Evolutionary conservation across 2,329 filamentous ascomycete genomes (phyloP).

Genomic region (Cercospora citrullina): DNA sequence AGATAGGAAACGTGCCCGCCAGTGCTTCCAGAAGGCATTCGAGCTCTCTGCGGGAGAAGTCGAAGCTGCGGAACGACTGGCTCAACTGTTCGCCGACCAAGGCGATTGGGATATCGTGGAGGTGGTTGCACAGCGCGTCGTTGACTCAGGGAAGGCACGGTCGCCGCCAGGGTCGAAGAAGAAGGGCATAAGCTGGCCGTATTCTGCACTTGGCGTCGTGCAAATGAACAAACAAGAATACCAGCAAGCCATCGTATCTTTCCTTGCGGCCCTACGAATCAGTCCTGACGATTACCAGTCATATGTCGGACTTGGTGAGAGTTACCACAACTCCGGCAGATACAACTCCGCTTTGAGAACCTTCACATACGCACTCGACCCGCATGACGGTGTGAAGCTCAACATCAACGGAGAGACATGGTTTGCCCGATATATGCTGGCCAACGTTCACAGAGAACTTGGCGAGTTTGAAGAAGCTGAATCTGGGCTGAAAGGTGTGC

Average conservation of each 20-base stretch:
- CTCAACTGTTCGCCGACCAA: slow-evolving; percentile 80
- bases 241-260: slow-evolving; percentile 82
- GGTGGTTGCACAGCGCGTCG: slow-evolving; percentile 82
- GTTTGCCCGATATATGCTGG: slow-evolving; percentile 97
- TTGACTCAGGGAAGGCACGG: slow-evolving; percentile 91
- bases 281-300: slow-evolving; percentile 87
- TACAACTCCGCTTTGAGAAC: slow-evolving; percentile 94
- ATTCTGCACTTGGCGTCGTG: slow-evolving; percentile 87
- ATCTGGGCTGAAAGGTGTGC: slow-evolving; percentile 70
- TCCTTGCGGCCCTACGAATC: slow-evolving; percentile 83
- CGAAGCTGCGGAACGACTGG: slow-evolving; percentile 81
- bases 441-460: slow-evolving; percentile 88
- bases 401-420: slow-evolving; percentile 69
- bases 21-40: slow-evolving; percentile 94
- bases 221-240: slow-evolving; percentile 95
- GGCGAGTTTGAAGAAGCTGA: slow-evolving; percentile 88
- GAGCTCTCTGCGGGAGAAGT: slow-evolving; percentile 88
- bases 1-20: slow-evolving; percentile 81
- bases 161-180: slow-evolving; percentile 90
- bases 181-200: slow-evolving; percentile 93
- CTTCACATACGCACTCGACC: slow-evolving; percentile 77
- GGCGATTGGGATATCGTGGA: slow-evolving; percentile 97
- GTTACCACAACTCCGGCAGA: slow-evolving; percentile 89
- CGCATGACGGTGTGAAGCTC: slow-evolving; percentile 63
- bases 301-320: slow-evolving; percentile 95